These are phyloP conservation scores for Lophiotrema nucula DNA, from an alignment of 495 filamentous ascomycete species.

Conservation along the genomic window DNA sequence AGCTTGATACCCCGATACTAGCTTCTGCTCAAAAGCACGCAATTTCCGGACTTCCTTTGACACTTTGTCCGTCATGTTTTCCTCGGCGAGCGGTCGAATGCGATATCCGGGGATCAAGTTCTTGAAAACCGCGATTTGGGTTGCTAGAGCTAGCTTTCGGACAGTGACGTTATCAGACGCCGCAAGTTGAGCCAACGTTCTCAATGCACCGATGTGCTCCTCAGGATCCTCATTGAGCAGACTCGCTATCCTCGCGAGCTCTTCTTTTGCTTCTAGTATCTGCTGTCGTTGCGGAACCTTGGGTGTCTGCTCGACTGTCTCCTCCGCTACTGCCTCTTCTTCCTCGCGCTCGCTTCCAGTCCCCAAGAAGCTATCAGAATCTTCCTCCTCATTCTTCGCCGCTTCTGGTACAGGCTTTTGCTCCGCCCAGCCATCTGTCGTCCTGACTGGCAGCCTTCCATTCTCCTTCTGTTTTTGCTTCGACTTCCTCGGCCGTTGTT, in stretches of 20 bases:
- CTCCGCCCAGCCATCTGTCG: conserved; percentile 68
- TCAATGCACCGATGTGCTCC: conserved; percentile 73
- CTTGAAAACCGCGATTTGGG: conserved; percentile 88
- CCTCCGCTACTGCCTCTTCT: conserved; percentile 51
- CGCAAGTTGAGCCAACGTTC: conserved; percentile 71
- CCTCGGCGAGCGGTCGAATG: conserved; percentile 77
- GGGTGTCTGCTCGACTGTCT: conserved; percentile 53
- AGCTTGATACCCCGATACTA: conserved; percentile 74
- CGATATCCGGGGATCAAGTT: conserved; percentile 95
- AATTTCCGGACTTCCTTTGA: conserved; percentile 88
- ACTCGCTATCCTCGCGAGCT: conserved; percentile 77
- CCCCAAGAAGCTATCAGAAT: conserved; percentile 53
- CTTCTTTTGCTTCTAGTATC: conserved; percentile 84
- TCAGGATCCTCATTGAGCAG: conserved; percentile 90
- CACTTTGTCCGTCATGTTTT: conserved; percentile 69
- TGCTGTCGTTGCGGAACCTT: conserved; percentile 71
- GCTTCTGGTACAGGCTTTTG: conserved; percentile 43
- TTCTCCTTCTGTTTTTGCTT: conserved; percentile 63
- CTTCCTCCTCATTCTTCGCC: conserved; percentile 45
- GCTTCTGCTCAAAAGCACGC: conserved; percentile 76
- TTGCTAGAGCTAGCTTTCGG: conserved; percentile 76
- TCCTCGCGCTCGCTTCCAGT: conserved; percentile 54
- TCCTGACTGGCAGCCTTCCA: conserved; percentile 81
- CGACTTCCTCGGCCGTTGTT: conserved; percentile 69
- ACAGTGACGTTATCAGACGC: conserved; percentile 65